Conservation (phyloP, 768 basidiomycete species). For the Termitomyces sp. region DNA sequence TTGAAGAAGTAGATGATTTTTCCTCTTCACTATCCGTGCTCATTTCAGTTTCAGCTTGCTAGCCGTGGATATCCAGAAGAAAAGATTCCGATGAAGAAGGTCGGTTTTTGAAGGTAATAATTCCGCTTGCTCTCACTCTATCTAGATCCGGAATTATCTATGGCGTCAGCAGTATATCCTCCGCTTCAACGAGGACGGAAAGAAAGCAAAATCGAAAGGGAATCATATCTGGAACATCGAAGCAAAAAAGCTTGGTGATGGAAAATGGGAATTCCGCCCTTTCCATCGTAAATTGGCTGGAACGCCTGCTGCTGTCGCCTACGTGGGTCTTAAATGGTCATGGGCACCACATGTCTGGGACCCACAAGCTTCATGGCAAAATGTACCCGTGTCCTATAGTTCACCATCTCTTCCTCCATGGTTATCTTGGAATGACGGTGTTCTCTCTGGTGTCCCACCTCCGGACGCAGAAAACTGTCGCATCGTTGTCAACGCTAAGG, state of each 20-base stretch:
- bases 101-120: slow-evolving; percentile 22
- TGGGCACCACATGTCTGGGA: slow-evolving; percentile 97
- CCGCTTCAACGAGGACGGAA: slow-evolving; percentile 97
- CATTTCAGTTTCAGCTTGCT: slow-evolving; percentile 49
- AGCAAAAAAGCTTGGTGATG: slow-evolving; percentile 74
- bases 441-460: slow-evolving; percentile 75
- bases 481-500: slow-evolving; percentile 72
- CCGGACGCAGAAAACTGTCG: slow-evolving; percentile 71
- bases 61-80: slow-evolving; percentile 87
- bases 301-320: slow-evolving; percentile 74
- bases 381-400: slow-evolving; percentile 71
- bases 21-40: neutral
- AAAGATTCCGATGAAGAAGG: slow-evolving; percentile 96
- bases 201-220: slow-evolving; percentile 98
- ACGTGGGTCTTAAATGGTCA: slow-evolving; percentile 73
- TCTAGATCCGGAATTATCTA: slow-evolving; percentile 86
- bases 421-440: slow-evolving; percentile 84
- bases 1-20: slow-evolving; percentile 66
- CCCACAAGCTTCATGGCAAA: slow-evolving; percentile 83
- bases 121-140: slow-evolving; percentile 5
- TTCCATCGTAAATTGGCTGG: slow-evolving; percentile 88
- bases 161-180: slow-evolving; percentile 94
- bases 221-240: slow-evolving; percentile 99
- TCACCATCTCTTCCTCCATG: slow-evolving; percentile 82
- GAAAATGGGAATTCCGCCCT: slow-evolving; percentile 82